Base-by-base conservation (phyloP, 176 grass and related monocot genomes). In the Musa schizocarpa region DNA sequence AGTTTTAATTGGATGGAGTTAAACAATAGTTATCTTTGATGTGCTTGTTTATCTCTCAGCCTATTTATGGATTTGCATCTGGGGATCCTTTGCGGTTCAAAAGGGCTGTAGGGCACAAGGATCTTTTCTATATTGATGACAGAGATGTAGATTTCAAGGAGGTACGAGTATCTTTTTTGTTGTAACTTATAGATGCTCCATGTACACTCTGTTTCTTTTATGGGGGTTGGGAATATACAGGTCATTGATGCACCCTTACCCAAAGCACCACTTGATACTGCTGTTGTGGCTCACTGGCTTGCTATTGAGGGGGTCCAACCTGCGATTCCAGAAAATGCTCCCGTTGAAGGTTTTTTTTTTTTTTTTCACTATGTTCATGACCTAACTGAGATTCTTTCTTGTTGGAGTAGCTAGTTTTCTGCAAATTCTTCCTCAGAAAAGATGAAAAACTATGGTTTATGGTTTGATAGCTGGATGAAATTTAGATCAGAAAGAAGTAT, bases 81-180 rank as follows among this genome's bases (percentile, higher is more conserved):
- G 86, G 86, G 63, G 95, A 93, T 71, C 90, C 95, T 62, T 77
- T 89, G n/a, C 79, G 87, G 65, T 93, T 98, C 86, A 98, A 91
- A 77, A 92, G 82, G 80, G 90, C 84, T 74, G 62, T 91, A 79
- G 90, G 93, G 34, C 90, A 98, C 79, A 98, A 91, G 73, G 90
- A 98, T 87, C 84, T 98, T 50, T 98, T 93, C 80, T 98, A 98
- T 78, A 68, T 93, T 81, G 95, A 93, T 80, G 90, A 91, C 51
- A 88, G 75, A 76, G 94, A 93, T 80, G 82, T 98, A 12, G 95
- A 98, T 69, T 87, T 98, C 79, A 98, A 91, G 76, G 95, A 93
- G 90, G 95, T 98, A 24, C 21, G 48, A 16, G 9, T 51, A 68
- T 13, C 1, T 48, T 10, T 11, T 70, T 70, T 19, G 34, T 34